Conservation (phyloP, 257 asterid genomes). For the Rauvolfia tetraphylla region DNA sequence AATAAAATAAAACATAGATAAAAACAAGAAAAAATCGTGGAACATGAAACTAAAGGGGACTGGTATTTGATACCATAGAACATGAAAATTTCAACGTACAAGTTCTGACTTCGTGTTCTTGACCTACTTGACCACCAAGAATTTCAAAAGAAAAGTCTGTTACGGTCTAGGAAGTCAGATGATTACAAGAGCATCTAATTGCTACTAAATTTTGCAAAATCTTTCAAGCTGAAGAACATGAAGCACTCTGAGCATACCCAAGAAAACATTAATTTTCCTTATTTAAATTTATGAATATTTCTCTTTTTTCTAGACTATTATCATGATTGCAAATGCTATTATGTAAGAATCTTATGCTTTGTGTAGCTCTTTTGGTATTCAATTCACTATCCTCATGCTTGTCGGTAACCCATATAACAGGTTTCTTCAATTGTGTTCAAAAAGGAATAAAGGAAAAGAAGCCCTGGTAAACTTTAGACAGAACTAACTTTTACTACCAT, state of each 20-base stretch:
- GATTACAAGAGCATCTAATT: neutral
- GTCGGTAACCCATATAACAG: neutral
- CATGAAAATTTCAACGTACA: neutral
- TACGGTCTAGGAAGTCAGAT: neutral
- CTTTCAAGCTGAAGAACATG: neutral
- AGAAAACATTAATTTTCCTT: neutral
- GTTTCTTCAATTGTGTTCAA: neutral
- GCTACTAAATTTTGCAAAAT: slow-evolving; percentile 1
- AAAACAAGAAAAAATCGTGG: neutral
- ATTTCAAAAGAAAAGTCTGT: neutral
- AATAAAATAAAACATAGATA: neutral
- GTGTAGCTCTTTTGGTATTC: neutral
- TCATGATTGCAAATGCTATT: neutral
- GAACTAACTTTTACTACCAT: neutral
- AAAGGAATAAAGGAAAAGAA: neutral
- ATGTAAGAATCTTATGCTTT: neutral
- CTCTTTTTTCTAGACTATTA: neutral
- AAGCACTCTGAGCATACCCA: neutral
- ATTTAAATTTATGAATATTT: neutral
- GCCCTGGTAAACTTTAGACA: neutral
- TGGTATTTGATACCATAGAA: neutral
- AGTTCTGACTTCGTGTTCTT: no score
- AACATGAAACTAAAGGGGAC: neutral
- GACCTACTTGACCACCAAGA: neutral
- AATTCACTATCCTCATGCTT: neutral